Conservation (phyloP, 805 yeast species). For the Wickerhamomyces hampshirensis region DNA sequence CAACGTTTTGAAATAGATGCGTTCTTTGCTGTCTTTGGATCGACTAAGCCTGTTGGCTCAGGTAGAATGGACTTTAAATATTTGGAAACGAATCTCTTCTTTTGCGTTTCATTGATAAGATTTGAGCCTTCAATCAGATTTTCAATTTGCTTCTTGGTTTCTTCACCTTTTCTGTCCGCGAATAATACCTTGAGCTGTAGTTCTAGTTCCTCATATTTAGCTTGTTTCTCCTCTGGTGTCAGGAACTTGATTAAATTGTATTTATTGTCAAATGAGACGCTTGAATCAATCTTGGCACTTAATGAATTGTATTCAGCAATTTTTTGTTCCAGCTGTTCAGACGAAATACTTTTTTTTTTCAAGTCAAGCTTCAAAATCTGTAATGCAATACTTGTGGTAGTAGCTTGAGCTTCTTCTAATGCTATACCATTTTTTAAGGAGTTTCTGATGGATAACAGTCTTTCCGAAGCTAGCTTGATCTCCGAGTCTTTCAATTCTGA, state of each 20-base stretch:
- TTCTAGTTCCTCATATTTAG: conserved; percentile 23
- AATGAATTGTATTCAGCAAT: conserved; percentile 31
- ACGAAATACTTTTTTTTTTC: conserved; percentile 17
- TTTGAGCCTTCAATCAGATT: conserved; percentile 36
- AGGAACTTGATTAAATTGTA: conserved; percentile 36
- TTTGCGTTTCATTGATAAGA: conserved; percentile 28
- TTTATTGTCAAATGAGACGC: conserved; percentile 44
- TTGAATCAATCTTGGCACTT: conserved; percentile 35
- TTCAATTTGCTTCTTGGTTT: conserved; percentile 34
- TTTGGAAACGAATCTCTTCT: conserved; percentile 28
- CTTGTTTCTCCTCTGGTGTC: conserved; percentile 28
- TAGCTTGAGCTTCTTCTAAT: conserved; percentile 50
- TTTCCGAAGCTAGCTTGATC: conserved; percentile 36
- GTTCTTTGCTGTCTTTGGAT: conserved; percentile 44
- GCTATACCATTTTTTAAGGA: conserved; percentile 56
- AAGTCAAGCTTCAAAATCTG: conserved; percentile 33
- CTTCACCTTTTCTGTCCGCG: conserved; percentile 19
- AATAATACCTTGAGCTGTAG: conserved; percentile 10
- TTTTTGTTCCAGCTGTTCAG: conserved; percentile 27
- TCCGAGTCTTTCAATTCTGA: conserved; percentile 29
- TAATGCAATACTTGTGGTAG: conserved; percentile 48
- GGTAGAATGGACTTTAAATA: conserved; percentile 57
- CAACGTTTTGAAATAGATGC: conserved; percentile 51
- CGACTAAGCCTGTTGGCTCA: conserved; percentile 37
- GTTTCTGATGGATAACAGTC: conserved; percentile 51